Percentiles rank a stretch among this genome's conserved stretches.
These are phyloP conservation scores for Obelidium mucronatum DNA, from an alignment of 192 early-diverging fungal genomes.

Conservation along the genomic window DNA sequence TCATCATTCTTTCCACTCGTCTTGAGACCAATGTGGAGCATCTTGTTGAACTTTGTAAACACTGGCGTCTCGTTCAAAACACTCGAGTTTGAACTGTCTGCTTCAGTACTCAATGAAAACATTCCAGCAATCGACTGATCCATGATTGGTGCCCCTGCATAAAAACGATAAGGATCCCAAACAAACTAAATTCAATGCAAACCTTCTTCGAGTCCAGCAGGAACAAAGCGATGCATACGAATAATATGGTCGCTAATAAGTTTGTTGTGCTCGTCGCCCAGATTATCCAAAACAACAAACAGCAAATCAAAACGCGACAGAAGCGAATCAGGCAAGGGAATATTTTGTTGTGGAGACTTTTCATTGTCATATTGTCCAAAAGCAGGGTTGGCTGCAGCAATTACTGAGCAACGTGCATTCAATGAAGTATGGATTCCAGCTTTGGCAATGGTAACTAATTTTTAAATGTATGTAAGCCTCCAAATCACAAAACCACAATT, in stretches of 20 bases:
- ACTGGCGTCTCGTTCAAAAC: conserved; percentile 68
- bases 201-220: conserved; percentile 85
- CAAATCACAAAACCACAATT: background rate
- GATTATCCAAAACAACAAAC: conserved; percentile 94
- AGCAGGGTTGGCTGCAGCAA: conserved; percentile 96
- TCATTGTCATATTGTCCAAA: conserved; percentile 82
- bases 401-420: conserved; percentile 95
- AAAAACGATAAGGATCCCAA: conserved; percentile 5
- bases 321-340: conserved; percentile 93
- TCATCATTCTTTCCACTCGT: conserved; percentile 39
- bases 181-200: conserved; percentile 20
- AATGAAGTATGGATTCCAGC: conserved; percentile 98
- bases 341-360: conserved; percentile 92
- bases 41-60: conserved; percentile 87
- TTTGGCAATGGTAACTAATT: conserved; percentile 73
- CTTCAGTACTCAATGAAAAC: conserved; percentile 34
- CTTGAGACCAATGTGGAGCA: conserved; percentile 80
- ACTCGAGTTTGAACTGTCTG: conserved; percentile 14
- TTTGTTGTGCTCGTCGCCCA: conserved; percentile 84
- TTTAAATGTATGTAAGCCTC: background rate
- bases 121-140: conserved; percentile 50
- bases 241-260: conserved; percentile 91
- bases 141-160: conserved; percentile 51
- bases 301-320: conserved; percentile 97
- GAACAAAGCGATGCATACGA: conserved; percentile 92